Percentiles rank a stretch among this genome's conserved stretches.
Conservation (phyloP, 352 stramenopile species). For the Phytophthora agathidicida region DNA sequence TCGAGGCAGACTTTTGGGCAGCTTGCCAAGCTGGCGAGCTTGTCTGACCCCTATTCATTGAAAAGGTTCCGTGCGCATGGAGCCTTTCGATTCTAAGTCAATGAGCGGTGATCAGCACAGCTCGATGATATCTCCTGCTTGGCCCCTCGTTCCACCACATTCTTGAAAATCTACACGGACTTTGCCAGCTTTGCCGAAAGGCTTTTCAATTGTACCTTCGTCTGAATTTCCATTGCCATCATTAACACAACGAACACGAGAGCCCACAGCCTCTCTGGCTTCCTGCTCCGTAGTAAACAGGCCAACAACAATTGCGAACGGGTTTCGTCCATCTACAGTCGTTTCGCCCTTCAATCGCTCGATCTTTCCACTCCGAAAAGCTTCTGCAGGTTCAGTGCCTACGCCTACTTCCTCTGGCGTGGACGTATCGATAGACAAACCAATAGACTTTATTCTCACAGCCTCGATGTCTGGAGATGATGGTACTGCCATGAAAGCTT, state of each 20-base stretch:
- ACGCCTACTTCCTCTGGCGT: neutral
- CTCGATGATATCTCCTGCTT: conserved; percentile 47
- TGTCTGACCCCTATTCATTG: too few relatives aligned
- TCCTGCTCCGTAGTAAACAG: conserved; percentile 59
- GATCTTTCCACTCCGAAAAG: conserved; percentile 34
- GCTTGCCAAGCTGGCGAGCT: too few relatives aligned
- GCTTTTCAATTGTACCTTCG: conserved; percentile 63
- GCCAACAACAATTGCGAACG: conserved; percentile 61
- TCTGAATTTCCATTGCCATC: conserved; percentile 14
- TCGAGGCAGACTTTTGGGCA: too few relatives aligned
- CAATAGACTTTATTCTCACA: neutral
- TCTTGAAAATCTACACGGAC: conserved; percentile 58
- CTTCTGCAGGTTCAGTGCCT: neutral
- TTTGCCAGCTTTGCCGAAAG: conserved; percentile 82
- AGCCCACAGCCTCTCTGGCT: conserved; percentile 38
- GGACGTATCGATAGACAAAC: conserved; percentile 1
- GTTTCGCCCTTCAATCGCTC: conserved; percentile 80
- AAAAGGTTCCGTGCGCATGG: too few relatives aligned
- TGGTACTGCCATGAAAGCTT: conserved; percentile 28
- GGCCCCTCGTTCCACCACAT: conserved; percentile 51
- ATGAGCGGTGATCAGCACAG: conserved; percentile 33
- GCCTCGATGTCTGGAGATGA: neutral
- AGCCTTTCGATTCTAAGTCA: too few relatives aligned
- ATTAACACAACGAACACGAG: conserved; percentile 25
- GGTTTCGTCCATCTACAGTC: conserved; percentile 61